These are phyloP conservation scores for Russula olivacea DNA, from an alignment of 768 basidiomycete species.

Conservation along the genomic window DNA sequence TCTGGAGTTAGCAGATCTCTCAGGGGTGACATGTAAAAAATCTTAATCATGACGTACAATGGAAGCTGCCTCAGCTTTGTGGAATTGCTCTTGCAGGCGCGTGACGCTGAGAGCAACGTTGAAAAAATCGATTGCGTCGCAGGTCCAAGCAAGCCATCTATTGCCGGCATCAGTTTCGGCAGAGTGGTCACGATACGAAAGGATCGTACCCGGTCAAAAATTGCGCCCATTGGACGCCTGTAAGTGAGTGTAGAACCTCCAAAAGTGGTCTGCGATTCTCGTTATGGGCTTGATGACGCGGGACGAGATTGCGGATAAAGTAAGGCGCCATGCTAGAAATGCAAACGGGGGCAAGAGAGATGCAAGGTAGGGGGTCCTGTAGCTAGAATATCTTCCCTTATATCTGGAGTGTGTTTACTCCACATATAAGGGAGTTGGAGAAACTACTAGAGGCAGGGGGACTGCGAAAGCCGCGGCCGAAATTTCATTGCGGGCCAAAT, in stretches of 20 bases:
- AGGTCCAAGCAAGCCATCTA: slow-evolving; percentile 83
- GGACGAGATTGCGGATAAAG: slow-evolving; percentile 19
- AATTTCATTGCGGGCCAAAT: too few species aligned
- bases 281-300: not conserved
- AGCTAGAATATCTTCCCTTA: not conserved
- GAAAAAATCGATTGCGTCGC: slow-evolving; percentile 86
- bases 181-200: not conserved
- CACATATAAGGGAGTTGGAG: not conserved
- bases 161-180: not conserved
- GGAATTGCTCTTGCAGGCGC: slow-evolving; percentile 45
- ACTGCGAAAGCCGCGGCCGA: not conserved
- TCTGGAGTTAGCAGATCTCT: slow-evolving; percentile 33
- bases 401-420: not conserved
- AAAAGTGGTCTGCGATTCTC: slow-evolving; percentile 33
- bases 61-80: slow-evolving; percentile 32
- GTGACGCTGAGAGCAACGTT: slow-evolving; percentile 57
- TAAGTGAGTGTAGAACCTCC: slow-evolving; percentile 38
- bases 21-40: not conserved
- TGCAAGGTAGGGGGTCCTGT: not conserved
- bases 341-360: not conserved
- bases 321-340: slow-evolving; percentile 17
- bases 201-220: slow-evolving; percentile 48
- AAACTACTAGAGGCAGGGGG: not conserved
- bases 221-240: slow-evolving; percentile 46
- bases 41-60: slow-evolving; percentile 36